Evolutionary conservation across 495 filamentous ascomycete species (phyloP).

Genomic region (Peziza echinospora): DNA sequence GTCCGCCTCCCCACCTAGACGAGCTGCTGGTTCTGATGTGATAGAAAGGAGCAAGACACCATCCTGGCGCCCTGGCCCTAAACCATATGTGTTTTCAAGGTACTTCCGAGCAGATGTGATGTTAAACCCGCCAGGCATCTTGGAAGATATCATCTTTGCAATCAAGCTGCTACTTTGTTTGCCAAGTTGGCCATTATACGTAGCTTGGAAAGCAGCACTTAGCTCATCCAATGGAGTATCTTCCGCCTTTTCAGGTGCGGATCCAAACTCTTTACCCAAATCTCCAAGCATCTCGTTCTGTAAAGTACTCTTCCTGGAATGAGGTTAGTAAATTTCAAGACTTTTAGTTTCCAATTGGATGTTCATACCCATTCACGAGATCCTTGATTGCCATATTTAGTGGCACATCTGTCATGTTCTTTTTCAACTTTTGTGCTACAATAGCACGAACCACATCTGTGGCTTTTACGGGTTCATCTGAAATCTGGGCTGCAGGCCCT

Average conservation of each 20-base stretch:
- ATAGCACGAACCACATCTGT: slow-evolving; percentile 74
- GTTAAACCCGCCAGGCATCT: slow-evolving; percentile 99
- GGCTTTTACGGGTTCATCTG: slow-evolving; percentile 68
- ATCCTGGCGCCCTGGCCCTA: slow-evolving; percentile 74
- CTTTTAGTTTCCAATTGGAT: no score
- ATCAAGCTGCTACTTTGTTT: slow-evolving; percentile 91
- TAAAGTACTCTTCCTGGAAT: slow-evolving; percentile 77
- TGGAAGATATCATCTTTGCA: slow-evolving; percentile 85
- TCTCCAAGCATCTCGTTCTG: slow-evolving; percentile 93
- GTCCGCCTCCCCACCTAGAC: slow-evolving; percentile 71
- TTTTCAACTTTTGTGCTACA: slow-evolving; percentile 98
- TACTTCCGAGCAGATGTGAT: slow-evolving; percentile 90
- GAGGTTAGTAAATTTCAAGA: slow-evolving; percentile 3
- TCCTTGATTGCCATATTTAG: slow-evolving; percentile 97
- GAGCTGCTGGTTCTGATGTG: slow-evolving; percentile 75
- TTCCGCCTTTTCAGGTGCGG: slow-evolving; percentile 95
- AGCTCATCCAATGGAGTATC: slow-evolving; percentile 91
- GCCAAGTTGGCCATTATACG: slow-evolving; percentile 92
- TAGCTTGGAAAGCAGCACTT: slow-evolving; percentile 85
- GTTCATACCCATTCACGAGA: slow-evolving; percentile 55
- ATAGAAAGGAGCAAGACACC: slow-evolving; percentile 72
- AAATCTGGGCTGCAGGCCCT: slow-evolving; percentile 72
- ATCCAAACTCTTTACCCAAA: slow-evolving; percentile 93
- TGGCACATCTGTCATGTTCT: slow-evolving; percentile 69
- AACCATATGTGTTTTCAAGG: slow-evolving; percentile 78